A percentile compares a stretch with the other conserved stretches of the same genome.
Conservation (phyloP, 2,329 filamentous ascomycete species). For the Graphium sp. region DNA sequence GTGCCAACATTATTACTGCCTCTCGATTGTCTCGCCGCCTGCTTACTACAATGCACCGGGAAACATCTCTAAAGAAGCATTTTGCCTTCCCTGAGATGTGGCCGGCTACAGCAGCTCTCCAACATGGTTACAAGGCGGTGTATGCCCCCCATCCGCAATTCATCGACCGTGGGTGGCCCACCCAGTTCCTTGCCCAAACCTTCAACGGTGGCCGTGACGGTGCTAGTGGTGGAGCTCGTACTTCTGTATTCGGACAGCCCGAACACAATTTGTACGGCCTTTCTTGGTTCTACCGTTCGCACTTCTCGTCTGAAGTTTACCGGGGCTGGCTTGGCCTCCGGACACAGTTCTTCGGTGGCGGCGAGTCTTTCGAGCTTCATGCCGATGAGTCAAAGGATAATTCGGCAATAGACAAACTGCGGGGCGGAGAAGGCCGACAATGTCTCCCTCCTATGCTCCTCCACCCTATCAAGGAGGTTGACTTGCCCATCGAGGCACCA, state of each 20-base stretch:
- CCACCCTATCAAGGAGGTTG: slow-evolving; percentile 72
- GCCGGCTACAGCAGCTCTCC: slow-evolving; percentile 72
- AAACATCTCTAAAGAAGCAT: slow-evolving; percentile 71
- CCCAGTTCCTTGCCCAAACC: slow-evolving; percentile 56
- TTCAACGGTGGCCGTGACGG: slow-evolving; percentile 70
- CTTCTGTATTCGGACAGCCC: slow-evolving; percentile 62
- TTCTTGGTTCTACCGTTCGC: slow-evolving; percentile 83
- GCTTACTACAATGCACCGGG: slow-evolving; percentile 74
- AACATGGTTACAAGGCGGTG: slow-evolving; percentile 86
- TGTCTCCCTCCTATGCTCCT: slow-evolving; percentile 79
- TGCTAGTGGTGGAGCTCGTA: slow-evolving; percentile 54
- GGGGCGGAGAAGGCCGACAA: slow-evolving; percentile 66
- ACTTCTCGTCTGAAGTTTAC: slow-evolving; percentile 70
- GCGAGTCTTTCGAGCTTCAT: slow-evolving; percentile 54
- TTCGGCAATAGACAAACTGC: slow-evolving; percentile 30
- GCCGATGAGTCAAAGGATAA: slow-evolving; percentile 34
- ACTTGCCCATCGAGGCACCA: slow-evolving; percentile 43
- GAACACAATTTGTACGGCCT: slow-evolving; percentile 81
- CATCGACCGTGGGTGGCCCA: slow-evolving; percentile 75
- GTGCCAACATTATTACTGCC: slow-evolving; percentile 78
- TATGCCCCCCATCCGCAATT: slow-evolving; percentile 82
- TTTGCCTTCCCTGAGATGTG: slow-evolving; percentile 96
- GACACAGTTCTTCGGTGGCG: slow-evolving; percentile 63
- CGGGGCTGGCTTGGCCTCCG: slow-evolving; percentile 71
- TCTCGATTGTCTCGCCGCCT: slow-evolving; percentile 68